Conservation (phyloP, 495 filamentous ascomycete species). For the Trichocladium uniseriatum region DNA sequence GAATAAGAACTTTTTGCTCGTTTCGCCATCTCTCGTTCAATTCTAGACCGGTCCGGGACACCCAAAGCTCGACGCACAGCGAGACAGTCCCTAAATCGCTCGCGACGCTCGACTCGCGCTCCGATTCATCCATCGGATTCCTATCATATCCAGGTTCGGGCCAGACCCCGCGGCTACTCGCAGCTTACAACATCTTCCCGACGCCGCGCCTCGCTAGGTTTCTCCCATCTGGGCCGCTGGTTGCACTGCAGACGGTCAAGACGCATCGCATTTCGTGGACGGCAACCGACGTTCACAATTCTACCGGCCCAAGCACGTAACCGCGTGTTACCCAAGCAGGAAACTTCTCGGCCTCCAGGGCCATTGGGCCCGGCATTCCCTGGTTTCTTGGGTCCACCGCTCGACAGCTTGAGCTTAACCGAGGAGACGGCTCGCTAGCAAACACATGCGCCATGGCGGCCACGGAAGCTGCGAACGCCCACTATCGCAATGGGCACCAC, state of each 20-base stretch:
- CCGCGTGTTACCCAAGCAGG: conserved; percentile 1
- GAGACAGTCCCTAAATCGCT: background rate
- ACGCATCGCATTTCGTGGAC: conserved; percentile 5
- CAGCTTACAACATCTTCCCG: conserved; percentile 3
- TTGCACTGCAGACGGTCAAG: conserved; percentile 5
- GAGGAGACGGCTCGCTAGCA: no score
- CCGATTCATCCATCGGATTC: background rate
- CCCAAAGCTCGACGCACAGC: background rate
- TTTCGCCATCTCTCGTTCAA: background rate
- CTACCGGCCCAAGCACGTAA: conserved; percentile 8
- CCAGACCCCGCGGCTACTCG: conserved; percentile 13
- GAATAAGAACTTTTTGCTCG: no score
- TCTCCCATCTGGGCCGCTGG: conserved; percentile 9
- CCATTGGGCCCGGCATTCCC: background rate
- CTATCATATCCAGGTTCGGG: background rate
- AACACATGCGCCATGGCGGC: conserved; percentile 20
- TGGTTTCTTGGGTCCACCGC: background rate
- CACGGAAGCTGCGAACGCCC: conserved; percentile 27
- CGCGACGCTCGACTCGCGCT: background rate
- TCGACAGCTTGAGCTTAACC: background rate
- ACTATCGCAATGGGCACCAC: conserved; percentile 25
- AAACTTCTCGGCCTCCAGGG: background rate
- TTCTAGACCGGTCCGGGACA: background rate
- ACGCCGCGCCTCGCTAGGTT: conserved; percentile 9
- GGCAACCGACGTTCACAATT: background rate